Conservation (phyloP, 306 rosid genomes). For the Pyrus bretschneideri region DNA sequence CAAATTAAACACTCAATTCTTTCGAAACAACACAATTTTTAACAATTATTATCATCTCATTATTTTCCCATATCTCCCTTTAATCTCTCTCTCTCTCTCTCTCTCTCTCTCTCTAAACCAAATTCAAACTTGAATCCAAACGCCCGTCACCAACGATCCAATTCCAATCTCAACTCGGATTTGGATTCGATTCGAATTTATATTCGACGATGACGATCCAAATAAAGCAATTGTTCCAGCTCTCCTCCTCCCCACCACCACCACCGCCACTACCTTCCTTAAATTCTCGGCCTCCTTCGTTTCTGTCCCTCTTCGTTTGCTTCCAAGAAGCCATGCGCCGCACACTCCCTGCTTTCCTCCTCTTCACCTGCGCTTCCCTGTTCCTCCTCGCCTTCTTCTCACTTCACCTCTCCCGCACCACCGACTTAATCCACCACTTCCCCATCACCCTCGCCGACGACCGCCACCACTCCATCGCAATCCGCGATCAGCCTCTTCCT, state of each 20-base stretch:
- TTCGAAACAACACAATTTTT: too few species aligned
- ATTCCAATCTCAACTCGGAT: too few species aligned
- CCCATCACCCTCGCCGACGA: background rate
- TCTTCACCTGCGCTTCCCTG: slow-evolving; percentile 19
- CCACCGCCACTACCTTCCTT: background rate
- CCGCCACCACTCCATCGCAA: too few species aligned
- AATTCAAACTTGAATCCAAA: too few species aligned
- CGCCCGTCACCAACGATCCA: too few species aligned
- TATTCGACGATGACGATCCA: background rate
- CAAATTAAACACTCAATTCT: too few species aligned
- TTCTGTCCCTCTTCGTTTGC: background rate
- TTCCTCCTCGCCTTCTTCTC: slow-evolving; percentile 26
- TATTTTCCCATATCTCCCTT: background rate
- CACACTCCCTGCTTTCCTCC: slow-evolving; percentile 24
- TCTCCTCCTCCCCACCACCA: background rate
- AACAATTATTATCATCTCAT: too few species aligned
- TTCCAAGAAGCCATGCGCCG: slow-evolving; percentile 36
- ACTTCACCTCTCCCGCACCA: slow-evolving; percentile 31
- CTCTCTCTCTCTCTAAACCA: background rate
- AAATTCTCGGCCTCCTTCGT: background rate
- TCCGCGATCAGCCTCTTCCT: background rate
- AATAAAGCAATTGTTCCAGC: background rate
- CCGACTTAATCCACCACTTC: background rate
- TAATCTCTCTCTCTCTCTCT: too few species aligned
- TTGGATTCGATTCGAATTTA: background rate